These are phyloP conservation scores for Chlorella sp. DNA, from an alignment of 139 green algal species.

Conservation along the genomic window DNA sequence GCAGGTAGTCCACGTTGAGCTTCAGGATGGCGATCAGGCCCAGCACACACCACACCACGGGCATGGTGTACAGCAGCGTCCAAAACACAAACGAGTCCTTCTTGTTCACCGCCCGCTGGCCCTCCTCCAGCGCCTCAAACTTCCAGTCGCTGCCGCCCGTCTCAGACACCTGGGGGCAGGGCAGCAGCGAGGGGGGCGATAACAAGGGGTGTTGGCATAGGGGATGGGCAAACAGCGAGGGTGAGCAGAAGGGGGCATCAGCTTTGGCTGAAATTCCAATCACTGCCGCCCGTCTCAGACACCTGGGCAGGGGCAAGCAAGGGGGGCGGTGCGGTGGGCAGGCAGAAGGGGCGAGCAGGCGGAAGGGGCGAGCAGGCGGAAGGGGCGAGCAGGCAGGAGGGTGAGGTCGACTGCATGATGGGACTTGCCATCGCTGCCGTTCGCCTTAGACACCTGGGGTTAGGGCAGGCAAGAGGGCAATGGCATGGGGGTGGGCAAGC, in stretches of 20 bases:
- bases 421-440: too few relatives aligned
- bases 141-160: conserved; percentile 89
- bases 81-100: conserved; percentile 82
- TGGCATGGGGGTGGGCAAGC: too few relatives aligned
- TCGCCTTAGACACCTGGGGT: too few relatives aligned
- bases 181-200: background rate
- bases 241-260: too few relatives aligned
- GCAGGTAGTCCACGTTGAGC: conserved; percentile 84
- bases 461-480: too few relatives aligned
- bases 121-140: conserved; percentile 90
- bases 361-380: too few relatives aligned
- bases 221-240: background rate
- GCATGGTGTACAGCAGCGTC: conserved; percentile 70
- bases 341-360: too few relatives aligned
- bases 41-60: conserved; percentile 68
- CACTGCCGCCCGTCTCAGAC: conserved; percentile 85
- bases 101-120: conserved; percentile 71
- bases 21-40: conserved; percentile 72
- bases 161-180: conserved; percentile 67
- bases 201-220: too few relatives aligned
- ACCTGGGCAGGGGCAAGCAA: conserved; percentile 2
- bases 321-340: background rate
- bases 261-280: conserved; percentile 98
- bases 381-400: too few relatives aligned
- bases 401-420: too few relatives aligned